Evolutionary conservation across 1,284 basidiomycete genomes (phyloP).

Genomic region (Irpex sp.): DNA sequence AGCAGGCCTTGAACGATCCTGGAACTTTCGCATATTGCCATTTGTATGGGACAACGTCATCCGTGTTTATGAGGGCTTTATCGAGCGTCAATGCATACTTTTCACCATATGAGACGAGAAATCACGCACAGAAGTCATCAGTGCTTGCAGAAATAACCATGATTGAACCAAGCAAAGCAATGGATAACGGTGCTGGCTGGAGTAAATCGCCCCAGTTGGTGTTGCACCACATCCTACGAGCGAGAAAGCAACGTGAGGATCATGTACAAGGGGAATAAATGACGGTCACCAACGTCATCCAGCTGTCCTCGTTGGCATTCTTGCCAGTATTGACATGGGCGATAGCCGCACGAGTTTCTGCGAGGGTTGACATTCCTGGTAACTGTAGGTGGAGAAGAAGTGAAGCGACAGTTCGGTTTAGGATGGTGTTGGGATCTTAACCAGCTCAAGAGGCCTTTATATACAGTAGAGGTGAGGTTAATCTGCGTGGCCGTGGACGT

Average conservation of each 20-base stretch:
- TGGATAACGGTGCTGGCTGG: constrained; percentile 14
- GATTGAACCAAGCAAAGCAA: constrained; percentile 12
- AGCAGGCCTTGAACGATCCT: not conserved
- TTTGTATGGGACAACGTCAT: not conserved
- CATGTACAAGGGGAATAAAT: not conserved
- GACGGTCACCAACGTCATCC: not conserved
- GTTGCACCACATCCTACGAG: constrained; percentile 10
- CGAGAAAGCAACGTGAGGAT: not conserved
- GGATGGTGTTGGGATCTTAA: not conserved
- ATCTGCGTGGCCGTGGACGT: too few species aligned
- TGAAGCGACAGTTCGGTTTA: not conserved
- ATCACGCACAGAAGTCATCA: constrained; percentile 8
- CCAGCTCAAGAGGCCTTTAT: too few species aligned
- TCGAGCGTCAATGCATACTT: too few species aligned
- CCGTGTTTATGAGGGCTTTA: not conserved
- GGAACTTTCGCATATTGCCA: not conserved
- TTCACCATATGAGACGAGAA: not conserved
- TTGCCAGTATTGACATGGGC: not conserved
- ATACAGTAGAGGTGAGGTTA: too few species aligned
- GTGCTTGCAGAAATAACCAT: constrained; percentile 9
- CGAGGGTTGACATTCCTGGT: not conserved
- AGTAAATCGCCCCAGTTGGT: constrained; percentile 15
- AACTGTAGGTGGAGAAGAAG: not conserved
- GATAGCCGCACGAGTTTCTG: not conserved
- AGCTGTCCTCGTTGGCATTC: not conserved